Evolutionary conservation across 352 stramenopile genomes (phyloP).

Genomic region (Globisporangium splendens): DNA sequence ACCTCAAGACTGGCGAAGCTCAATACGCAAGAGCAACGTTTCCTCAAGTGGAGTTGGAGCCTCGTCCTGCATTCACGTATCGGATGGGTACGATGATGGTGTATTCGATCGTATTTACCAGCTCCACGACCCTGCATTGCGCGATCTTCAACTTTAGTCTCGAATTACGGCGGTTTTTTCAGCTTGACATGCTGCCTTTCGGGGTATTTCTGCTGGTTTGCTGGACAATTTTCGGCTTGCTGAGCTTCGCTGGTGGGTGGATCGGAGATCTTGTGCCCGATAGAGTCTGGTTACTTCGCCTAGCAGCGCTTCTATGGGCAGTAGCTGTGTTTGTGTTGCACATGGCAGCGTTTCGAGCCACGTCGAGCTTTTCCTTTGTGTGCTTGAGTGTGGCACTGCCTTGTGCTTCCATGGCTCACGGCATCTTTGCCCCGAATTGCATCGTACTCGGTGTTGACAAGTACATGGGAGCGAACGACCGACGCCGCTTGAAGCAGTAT

Average conservation of each 20-base stretch:
- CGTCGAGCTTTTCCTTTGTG: conserved; percentile 22
- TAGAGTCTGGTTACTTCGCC: conserved; percentile 41
- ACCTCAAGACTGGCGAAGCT: neutral
- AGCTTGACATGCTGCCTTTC: conserved; percentile 46
- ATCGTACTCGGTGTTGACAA: conserved; percentile 43
- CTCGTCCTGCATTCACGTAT: conserved; percentile 13
- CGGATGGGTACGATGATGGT: conserved; percentile 28
- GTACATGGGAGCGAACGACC: conserved; percentile 9
- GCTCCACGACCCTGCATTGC: conserved; percentile 54
- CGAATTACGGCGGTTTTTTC: conserved; percentile 41
- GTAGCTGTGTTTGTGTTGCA: conserved; percentile 45
- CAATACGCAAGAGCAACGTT: neutral
- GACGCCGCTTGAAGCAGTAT: neutral
- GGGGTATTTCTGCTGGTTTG: conserved; percentile 51
- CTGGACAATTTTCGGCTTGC: conserved; percentile 49
- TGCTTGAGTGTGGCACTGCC: conserved; percentile 37
- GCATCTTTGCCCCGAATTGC: conserved; percentile 42
- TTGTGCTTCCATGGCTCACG: conserved; percentile 39
- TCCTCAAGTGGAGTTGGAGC: conserved; percentile 4
- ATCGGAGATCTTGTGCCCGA: conserved; percentile 44
- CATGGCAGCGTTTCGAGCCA: conserved; percentile 27
- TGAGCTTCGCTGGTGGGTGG: conserved; percentile 48
- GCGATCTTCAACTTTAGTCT: conserved; percentile 62
- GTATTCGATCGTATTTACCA: conserved; percentile 51
- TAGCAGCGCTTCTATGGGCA: conserved; percentile 37